Base-by-base conservation (phyloP, 306 rosid genomes). In the Casuarina cunninghamiana region DNA sequence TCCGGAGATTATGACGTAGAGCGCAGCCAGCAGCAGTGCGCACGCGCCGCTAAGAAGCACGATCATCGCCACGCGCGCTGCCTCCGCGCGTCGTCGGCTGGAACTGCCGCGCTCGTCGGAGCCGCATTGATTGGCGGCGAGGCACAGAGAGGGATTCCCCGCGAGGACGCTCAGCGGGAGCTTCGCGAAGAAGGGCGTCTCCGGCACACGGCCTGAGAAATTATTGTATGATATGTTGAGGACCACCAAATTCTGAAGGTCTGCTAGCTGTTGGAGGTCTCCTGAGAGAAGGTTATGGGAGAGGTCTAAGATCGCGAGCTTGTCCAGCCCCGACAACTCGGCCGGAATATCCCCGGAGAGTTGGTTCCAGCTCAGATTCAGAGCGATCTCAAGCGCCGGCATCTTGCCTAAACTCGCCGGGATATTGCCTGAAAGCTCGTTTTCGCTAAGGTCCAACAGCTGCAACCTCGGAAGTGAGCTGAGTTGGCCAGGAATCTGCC, bases 21-120 rank as follows among this genome's bases (percentile, higher is more conserved):
- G 80, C 58, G 97, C 99, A 42, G 93, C 87, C 32, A 95, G 45
- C 62, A 95, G 86, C 16, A 95, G 85, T 37, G 81, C 76, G 77
- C 96, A 88, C 11, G 99, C 99, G 35, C 82, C 78, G 82, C 91
- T 88, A 3, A 95, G 80, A 0, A 95, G 84, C 44, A 91, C 86
- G 35, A 93, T 80, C 97, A 95, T 95, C 1, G 93, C 97, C 42
- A 87, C 88, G 4, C 96, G 95, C 71, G 97, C 97, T 5, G 91
- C 93, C 66, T 54, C 61, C 3, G 86, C 83, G 11, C 83, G 91
- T 41, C 82, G 61, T 19, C 84, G 71, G 0, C 62, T 42, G 1
- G 86, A 58, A 38, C 65, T 44, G 1, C 38, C 19, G 16, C 15
- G 11, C 3, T n/a, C 35, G 4, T 26, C 81, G 4, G 72, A 62